These are phyloP conservation scores for Stemphylium vesicarium DNA, from an alignment of 2,329 filamentous ascomycete genomes.

Conservation along the genomic window DNA sequence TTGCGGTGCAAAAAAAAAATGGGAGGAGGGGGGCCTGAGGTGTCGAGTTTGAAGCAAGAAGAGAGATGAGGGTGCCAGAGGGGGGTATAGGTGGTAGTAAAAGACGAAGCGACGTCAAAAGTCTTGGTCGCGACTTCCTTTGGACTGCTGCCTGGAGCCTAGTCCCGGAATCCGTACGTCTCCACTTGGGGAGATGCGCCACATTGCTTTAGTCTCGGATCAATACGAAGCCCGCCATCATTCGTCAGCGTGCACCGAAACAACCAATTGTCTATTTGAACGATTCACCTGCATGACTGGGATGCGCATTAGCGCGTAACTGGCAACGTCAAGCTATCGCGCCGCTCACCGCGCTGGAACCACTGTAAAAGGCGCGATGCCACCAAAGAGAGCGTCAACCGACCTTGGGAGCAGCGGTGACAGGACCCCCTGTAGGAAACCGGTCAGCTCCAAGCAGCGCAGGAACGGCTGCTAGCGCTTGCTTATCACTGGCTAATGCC, in stretches of 20 bases:
- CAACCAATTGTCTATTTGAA: not conserved
- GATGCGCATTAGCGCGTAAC: not conserved
- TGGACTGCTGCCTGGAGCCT: slow-evolving; percentile 5
- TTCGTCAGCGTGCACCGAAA: slow-evolving; percentile 20
- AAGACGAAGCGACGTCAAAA: slow-evolving; percentile 17
- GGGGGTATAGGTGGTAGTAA: slow-evolving; percentile 28
- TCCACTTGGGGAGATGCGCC: slow-evolving; percentile 7
- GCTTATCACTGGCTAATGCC: slow-evolving; percentile 19
- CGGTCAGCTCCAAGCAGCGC: slow-evolving; percentile 29
- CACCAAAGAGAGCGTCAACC: not conserved
- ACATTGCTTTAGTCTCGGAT: slow-evolving; percentile 16
- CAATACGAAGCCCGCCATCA: slow-evolving; percentile 25
- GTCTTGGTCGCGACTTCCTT: slow-evolving; percentile 13
- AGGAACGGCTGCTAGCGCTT: slow-evolving; percentile 26
- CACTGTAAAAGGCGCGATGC: not conserved
- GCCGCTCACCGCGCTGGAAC: slow-evolving; percentile 1
- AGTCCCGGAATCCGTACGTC: slow-evolving; percentile 15
- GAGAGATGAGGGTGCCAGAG: slow-evolving; percentile 25
- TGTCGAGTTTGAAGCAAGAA: slow-evolving; percentile 24
- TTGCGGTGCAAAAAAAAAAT: slow-evolving; percentile 24
- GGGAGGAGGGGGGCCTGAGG: slow-evolving; percentile 37
- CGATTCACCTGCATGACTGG: not conserved
- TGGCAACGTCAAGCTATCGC: not conserved
- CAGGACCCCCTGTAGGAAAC: slow-evolving; percentile 13
- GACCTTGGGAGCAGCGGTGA: slow-evolving; percentile 1